Evolutionary conservation across 257 asterid species (phyloP).

Genomic region (Rauvolfia tetraphylla): DNA sequence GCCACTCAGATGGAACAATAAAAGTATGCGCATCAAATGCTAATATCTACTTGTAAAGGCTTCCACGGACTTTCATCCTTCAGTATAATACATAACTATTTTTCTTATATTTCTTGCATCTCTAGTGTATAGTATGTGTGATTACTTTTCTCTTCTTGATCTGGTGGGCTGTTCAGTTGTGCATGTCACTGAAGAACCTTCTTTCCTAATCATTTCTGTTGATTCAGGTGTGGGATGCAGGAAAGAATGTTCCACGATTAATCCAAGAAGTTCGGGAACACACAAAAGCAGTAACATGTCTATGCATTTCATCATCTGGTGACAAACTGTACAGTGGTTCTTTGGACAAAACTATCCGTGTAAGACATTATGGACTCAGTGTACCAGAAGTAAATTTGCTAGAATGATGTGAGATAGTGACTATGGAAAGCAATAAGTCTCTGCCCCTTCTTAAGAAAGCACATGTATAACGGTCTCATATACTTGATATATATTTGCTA

Average conservation of each 20-base stretch:
- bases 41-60: background rate
- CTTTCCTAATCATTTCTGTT: slow-evolving; percentile 4
- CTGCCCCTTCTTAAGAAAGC: background rate
- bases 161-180: background rate
- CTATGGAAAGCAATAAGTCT: too few species aligned
- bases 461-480: background rate
- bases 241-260: slow-evolving; percentile 48
- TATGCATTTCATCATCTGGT: slow-evolving; percentile 47
- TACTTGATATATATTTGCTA: too few species aligned
- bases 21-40: slow-evolving; percentile 34
- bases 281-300: slow-evolving; percentile 68
- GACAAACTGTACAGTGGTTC: slow-evolving; percentile 72
- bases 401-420: background rate
- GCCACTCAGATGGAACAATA: slow-evolving; percentile 82
- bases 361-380: slow-evolving; percentile 21
- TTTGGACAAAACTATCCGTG: slow-evolving; percentile 78
- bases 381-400: background rate
- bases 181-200: background rate
- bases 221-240: slow-evolving; percentile 69
- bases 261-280: slow-evolving; percentile 78
- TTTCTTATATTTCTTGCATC: background rate
- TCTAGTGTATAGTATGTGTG: background rate
- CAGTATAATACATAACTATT: background rate
- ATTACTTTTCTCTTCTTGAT: background rate
- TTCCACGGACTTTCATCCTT: background rate